These are phyloP conservation scores for Rhizophora mangle DNA, from an alignment of 345 rosid genomes.

Conservation along the genomic window DNA sequence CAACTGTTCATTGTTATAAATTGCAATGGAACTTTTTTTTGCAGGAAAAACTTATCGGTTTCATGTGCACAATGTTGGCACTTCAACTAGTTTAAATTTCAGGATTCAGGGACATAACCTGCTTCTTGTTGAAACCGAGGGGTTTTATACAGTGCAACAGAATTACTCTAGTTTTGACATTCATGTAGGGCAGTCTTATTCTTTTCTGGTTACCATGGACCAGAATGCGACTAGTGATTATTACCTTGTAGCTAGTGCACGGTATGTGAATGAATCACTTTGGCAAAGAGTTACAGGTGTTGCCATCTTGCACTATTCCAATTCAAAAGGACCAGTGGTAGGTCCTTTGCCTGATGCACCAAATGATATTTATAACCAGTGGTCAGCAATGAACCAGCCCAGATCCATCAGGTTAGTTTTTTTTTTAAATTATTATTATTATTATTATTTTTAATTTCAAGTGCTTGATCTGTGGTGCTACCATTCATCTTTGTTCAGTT, in stretches of 20 bases:
- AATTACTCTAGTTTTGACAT: slow-evolving; percentile 75
- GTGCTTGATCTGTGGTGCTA: neutral
- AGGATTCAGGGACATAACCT: slow-evolving; percentile 90
- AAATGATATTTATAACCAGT: slow-evolving; percentile 60
- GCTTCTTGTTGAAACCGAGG: slow-evolving; percentile 85
- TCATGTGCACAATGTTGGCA: slow-evolving; percentile 87
- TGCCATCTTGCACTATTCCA: slow-evolving; percentile 83
- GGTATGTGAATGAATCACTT: slow-evolving; percentile 79
- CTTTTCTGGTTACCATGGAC: slow-evolving; percentile 88
- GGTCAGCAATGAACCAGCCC: slow-evolving; percentile 87
- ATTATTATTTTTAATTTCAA: slow-evolving; percentile 5
- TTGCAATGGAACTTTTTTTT: slow-evolving; percentile 13
- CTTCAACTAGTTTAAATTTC: slow-evolving; percentile 85
- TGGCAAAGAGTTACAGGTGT: slow-evolving; percentile 97
- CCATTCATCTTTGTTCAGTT: neutral
- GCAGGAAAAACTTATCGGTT: slow-evolving; percentile 87
- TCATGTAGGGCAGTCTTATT: slow-evolving; percentile 91
- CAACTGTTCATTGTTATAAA: slow-evolving; percentile 8
- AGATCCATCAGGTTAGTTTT: slow-evolving; percentile 61
- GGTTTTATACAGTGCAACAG: slow-evolving; percentile 61
- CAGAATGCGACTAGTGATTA: slow-evolving; percentile 79
- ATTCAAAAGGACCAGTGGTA: slow-evolving; percentile 71
- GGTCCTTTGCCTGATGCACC: slow-evolving; percentile 82
- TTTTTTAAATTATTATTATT: no score
- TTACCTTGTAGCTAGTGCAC: slow-evolving; percentile 92